Evolutionary conservation across 371 early-diverging fungal genomes (phyloP), one percentile per base, ranked within the genome.

Genomic region (Mortierella sp.): DNA sequence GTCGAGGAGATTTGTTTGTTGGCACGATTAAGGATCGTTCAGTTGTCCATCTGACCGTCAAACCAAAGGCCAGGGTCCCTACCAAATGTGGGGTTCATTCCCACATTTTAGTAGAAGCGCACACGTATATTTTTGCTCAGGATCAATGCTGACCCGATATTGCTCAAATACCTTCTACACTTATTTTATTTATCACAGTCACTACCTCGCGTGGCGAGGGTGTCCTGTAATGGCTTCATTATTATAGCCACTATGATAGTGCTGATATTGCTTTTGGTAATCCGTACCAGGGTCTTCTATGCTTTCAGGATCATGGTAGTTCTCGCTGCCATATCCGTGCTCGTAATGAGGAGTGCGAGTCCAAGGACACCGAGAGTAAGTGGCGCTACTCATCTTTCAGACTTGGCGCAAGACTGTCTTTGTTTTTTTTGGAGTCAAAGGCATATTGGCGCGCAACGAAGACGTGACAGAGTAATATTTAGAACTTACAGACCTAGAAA

Each of bases 381-480:
- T 55, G 28, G 22, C 11, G 10, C 15, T 32, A 28, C 28, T 43
- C 63, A 38, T 55, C 62, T 24, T 68, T n/a, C 28, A 65, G 32
- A 73, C 70, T 47, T 78, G 74, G 1, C 70, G 70, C n/a, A 78
- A 57, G 9, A 67, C 70, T 2, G 73, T 73, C 59, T 73, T 78
- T 36, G 74, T 78, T 66, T 36, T 52, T n/a, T n/a, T 40, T 55
- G 40, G 69, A 41, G 28, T 63, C 40, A 65, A 38, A 1, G 57
- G 45, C 52, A 67, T 63, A 0, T 55, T 63, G 9, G 69, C 69
- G 19, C 73, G 57, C n/a, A 78, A 38, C 15, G 79, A 74, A 1
- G 79, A 74, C 10, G 70, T 66, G 59, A 70, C 66, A 22, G 79
- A 78, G n/a, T 45, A 62, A 4, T 36, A n/a, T n/a, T n/a, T 22